Evolutionary conservation across 2,329 filamentous ascomycete genomes (phyloP).

Genomic region (Xylaria sp.): DNA sequence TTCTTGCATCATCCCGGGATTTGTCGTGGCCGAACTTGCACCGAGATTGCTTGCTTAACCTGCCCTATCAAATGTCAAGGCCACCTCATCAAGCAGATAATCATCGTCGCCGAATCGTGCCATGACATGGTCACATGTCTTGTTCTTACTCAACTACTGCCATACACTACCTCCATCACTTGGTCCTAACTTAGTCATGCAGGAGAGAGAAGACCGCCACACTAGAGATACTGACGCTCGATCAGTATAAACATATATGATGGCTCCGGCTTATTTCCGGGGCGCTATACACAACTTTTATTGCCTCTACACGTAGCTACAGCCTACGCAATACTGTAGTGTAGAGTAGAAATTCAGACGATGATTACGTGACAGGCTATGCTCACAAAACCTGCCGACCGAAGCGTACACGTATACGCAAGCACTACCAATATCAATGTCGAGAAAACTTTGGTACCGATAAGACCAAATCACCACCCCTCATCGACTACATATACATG

Average conservation of each 20-base stretch:
- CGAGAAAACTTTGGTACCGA: constrained; percentile 22
- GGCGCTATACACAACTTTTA: background rate
- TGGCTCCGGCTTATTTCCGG: constrained; percentile 33
- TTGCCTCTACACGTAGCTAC: constrained; percentile 8
- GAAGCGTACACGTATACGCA: constrained; percentile 7
- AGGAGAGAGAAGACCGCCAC: background rate
- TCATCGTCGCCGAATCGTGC: constrained; percentile 39
- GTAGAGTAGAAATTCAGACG: constrained; percentile 22
- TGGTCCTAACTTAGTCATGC: constrained; percentile 10
- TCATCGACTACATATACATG: background rate
- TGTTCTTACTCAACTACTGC: constrained; percentile 35
- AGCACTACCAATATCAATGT: constrained; percentile 7
- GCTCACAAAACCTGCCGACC: constrained; percentile 14
- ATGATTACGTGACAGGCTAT: constrained; percentile 26
- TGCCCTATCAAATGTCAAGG: constrained; percentile 39
- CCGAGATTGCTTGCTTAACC: constrained; percentile 43
- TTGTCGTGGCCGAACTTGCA: constrained; percentile 50
- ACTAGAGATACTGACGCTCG: constrained; percentile 4
- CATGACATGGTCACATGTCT: constrained; percentile 39
- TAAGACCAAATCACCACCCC: constrained; percentile 17
- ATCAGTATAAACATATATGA: constrained; percentile 13
- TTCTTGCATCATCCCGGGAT: constrained; percentile 48
- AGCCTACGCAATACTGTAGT: too few relatives aligned
- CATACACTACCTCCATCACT: constrained; percentile 16
- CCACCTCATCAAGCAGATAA: constrained; percentile 39